Base-by-base conservation (phyloP, 805 yeast genomes). In the Wickerhamiella sorbophila region DNA sequence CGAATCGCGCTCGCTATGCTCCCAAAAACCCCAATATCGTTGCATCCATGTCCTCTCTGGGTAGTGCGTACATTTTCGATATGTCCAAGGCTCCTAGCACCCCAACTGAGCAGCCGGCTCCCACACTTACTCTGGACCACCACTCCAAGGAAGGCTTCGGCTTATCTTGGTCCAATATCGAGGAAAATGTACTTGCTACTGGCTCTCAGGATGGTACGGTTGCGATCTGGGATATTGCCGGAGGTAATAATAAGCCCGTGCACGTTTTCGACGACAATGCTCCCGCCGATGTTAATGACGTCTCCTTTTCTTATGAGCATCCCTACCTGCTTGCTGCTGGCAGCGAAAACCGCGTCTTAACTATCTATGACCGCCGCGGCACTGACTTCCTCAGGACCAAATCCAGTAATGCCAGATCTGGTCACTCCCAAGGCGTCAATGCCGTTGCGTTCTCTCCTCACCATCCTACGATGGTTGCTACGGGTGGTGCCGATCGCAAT, bases 401-500 rank as follows among this genome's bases (percentile, higher is more conserved):
- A 24, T 24, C 29, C 29, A 39, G 59, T 50, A 52, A 10, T 31
- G 44, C 15, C 48, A 46, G 58, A 71, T 65, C 67, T 34, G 74
- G 71, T 1, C 79, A 74, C 50, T 61, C 61, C 3, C 78, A 70
- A 35, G 72, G 74, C 15, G 75, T 81, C 46, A 80, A 78, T 55
- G 69, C 81, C 1, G 70, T 80, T 36, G 72, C 71, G 34, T 80
- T 80, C 61, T 79, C 79, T 52, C 79, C 83, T 0, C 51, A 52
- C n/a, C 58, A 67, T 32, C 51, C 53, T 24, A 60, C 72, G 31
- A 58, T 83, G 46, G 66, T 80, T 39, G 88, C 77, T 6, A 80
- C 91, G 1, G 94, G 80, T 15, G 81, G 86, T 9, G 74, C 79
- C 29, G 94, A 84, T 57, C 74, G 76, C 52, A 63, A 76, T n/a